Evolutionary conservation across 768 basidiomycete genomes (phyloP).

Genomic region (Amanita rubescens): DNA sequence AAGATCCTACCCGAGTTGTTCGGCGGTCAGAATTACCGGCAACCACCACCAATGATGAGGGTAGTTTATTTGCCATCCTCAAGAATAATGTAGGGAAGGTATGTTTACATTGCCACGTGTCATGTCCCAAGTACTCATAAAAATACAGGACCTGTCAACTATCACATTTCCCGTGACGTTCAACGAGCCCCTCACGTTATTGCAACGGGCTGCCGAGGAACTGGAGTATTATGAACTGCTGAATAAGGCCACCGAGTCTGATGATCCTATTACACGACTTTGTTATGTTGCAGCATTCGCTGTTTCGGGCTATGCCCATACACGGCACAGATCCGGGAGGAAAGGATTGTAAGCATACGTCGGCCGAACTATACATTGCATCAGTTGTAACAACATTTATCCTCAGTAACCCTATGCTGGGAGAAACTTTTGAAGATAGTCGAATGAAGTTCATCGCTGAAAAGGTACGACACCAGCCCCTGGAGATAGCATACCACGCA

Average conservation of each 20-base stretch:
- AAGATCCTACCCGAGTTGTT: conserved; percentile 23
- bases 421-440: conserved; percentile 79
- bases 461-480: conserved; percentile 81
- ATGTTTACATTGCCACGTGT: conserved; percentile 5
- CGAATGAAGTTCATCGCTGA: conserved; percentile 81
- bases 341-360: conserved; percentile 72
- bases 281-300: conserved; percentile 80
- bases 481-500: conserved; percentile 81
- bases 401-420: conserved; percentile 79
- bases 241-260: conserved; percentile 50
- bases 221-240: conserved; percentile 70
- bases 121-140: background rate
- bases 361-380: background rate
- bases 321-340: conserved; percentile 69
- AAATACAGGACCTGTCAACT: conserved; percentile 66
- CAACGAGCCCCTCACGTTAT: conserved; percentile 80
- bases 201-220: conserved; percentile 80
- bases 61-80: conserved; percentile 72
- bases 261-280: conserved; percentile 59
- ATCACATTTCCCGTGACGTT: conserved; percentile 85
- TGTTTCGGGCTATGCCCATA: conserved; percentile 78
- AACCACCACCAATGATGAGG: conserved; percentile 61
- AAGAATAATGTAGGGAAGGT: conserved; percentile 91
- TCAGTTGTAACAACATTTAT: conserved; percentile 8
- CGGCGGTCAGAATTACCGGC: conserved; percentile 56